Evolutionary conservation across 225 moss, liverwort and hornwort genomes (phyloP).

Genomic region (Pseudisothecium myosuroides): DNA sequence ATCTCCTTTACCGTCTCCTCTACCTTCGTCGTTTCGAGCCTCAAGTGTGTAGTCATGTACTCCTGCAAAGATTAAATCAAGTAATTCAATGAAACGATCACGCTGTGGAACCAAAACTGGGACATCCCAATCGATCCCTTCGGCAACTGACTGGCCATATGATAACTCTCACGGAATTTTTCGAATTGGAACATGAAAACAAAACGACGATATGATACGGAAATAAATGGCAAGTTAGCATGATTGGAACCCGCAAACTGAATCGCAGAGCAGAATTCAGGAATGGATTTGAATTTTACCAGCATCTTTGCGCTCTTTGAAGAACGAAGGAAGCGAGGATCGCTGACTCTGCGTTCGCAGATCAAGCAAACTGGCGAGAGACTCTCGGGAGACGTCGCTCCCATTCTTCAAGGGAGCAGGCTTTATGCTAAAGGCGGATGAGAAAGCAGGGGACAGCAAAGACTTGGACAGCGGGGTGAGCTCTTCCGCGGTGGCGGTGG

Average conservation of each 20-base stretch:
- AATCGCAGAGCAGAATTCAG: background rate
- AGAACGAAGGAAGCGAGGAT: conserved; percentile 39
- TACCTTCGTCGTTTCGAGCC: conserved; percentile 15
- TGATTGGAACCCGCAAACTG: background rate
- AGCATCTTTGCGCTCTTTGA: conserved; percentile 36
- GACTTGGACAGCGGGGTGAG: conserved; percentile 65
- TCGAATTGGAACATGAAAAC: background rate
- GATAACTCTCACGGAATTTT: background rate
- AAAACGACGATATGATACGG: background rate
- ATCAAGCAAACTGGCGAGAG: conserved; percentile 50
- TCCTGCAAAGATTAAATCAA: conserved; percentile 10
- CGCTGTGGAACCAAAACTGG: background rate
- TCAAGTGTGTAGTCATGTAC: conserved; percentile 10
- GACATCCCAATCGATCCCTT: background rate
- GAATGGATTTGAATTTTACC: conserved; percentile 1
- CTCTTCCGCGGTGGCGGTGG: conserved; percentile 52
- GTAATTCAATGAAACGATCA: background rate
- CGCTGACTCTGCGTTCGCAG: conserved; percentile 46
- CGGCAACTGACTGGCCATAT: background rate
- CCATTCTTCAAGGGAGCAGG: conserved; percentile 18
- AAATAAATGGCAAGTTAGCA: background rate
- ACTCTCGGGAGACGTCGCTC: conserved; percentile 43
- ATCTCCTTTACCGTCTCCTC: conserved; percentile 12
- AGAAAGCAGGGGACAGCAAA: conserved; percentile 58
- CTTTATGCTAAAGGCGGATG: conserved; percentile 69